phyloP scores from a whole-genome alignment of 2,329 filamentous ascomycete genomes.

The Fusarium sp. region DNA sequence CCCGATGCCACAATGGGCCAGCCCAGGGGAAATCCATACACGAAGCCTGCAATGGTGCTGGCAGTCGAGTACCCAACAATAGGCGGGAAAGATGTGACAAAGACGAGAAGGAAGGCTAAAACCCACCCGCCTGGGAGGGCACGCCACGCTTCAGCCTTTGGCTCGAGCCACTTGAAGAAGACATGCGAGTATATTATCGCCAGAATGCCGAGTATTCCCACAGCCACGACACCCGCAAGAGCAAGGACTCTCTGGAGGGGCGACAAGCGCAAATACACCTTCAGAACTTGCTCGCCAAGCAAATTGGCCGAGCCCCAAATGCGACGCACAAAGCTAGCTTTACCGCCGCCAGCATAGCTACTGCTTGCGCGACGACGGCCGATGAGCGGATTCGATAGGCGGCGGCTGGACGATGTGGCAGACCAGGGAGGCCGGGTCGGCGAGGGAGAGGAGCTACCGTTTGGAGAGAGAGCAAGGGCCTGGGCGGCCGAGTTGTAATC shows the following conservation, averaged over 20 bases:
- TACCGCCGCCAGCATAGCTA: constrained; percentile 9
- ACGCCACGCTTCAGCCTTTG: constrained; percentile 81
- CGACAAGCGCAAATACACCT: constrained; percentile 66
- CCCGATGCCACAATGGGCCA: constrained; percentile 87
- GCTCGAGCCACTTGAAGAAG: constrained; percentile 81
- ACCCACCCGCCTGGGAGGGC: constrained; percentile 76
- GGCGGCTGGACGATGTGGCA: constrained; percentile 45
- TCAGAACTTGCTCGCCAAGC: constrained; percentile 58
- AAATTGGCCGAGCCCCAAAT: constrained; percentile 53
- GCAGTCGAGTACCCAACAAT: constrained; percentile 88
- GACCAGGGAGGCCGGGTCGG: constrained; percentile 48
- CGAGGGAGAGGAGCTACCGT: constrained; percentile 48
- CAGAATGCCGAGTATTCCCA: constrained; percentile 70
- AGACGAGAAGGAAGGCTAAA: constrained; percentile 80
- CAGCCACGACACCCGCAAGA: constrained; percentile 60
- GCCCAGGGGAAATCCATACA: constrained; percentile 69
- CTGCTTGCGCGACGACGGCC: constrained; percentile 40
- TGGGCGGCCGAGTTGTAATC: constrained; percentile 64
- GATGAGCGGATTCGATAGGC: constrained; percentile 58
- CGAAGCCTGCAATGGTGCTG: constrained; percentile 64
- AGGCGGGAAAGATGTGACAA: constrained; percentile 84
- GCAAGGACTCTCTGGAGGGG: constrained; percentile 72
- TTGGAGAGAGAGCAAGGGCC: constrained; percentile 59
- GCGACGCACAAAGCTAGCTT: constrained; percentile 50
- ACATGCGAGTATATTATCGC: constrained; percentile 82